phyloP scores from a whole-genome alignment of 169 alveolate genomes.

The Cytauxzoon felis region DNA sequence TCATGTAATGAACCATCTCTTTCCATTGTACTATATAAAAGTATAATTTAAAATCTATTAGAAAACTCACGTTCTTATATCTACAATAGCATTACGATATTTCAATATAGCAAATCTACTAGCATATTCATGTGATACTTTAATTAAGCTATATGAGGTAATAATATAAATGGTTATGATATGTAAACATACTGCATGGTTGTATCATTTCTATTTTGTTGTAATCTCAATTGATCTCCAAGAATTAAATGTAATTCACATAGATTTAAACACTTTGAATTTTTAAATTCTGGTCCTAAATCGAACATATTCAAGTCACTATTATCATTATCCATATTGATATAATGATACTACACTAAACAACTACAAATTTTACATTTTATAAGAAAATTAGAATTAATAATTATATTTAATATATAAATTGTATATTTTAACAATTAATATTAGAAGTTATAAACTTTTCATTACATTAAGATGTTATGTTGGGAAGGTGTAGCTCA shows the following conservation, averaged over 20 bases:
- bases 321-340: constrained; percentile 25
- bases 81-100: constrained; percentile 76
- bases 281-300: constrained; percentile 64
- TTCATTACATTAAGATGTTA: no score
- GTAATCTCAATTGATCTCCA: constrained; percentile 72
- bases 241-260: constrained; percentile 74
- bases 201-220: constrained; percentile 69
- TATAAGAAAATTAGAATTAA: no score
- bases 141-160: constrained; percentile 56
- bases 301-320: constrained; percentile 31
- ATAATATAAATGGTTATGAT: background rate
- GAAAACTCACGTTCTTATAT: constrained; percentile 72
- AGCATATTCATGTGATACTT: constrained; percentile 76
- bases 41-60: background rate
- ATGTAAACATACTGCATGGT: constrained; percentile 71
- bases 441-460: no score
- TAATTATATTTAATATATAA: no score
- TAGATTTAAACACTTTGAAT: constrained; percentile 70
- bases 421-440: no score
- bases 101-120: constrained; percentile 74
- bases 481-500: no score
- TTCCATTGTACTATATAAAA: constrained; percentile 78
- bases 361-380: no score
- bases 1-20: constrained; percentile 82
- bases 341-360: no score